Conservation (phyloP, 306 rosid genomes). For the Crotalaria pallida region DNA sequence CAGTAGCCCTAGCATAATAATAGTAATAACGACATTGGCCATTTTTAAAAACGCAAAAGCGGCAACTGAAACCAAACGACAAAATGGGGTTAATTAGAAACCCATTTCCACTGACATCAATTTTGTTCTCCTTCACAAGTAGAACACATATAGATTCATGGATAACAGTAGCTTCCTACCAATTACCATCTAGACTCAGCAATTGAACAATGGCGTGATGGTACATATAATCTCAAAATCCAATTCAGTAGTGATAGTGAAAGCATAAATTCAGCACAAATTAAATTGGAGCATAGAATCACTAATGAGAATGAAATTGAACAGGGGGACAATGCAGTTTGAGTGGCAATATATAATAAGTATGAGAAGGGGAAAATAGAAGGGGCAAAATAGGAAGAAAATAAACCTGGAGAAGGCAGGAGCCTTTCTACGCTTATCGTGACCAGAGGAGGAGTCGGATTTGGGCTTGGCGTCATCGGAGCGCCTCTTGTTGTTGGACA, state of each 20-base stretch:
- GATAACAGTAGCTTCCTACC: too few species aligned
- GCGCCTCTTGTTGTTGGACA: constrained; percentile 86
- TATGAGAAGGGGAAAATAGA: not conserved
- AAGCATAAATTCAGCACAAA: not conserved
- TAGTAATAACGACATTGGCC: not conserved
- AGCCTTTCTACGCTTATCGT: constrained; percentile 66
- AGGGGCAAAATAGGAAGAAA: not conserved
- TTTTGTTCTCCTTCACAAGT: not conserved
- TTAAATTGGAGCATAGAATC: not conserved
- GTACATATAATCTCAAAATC: not conserved
- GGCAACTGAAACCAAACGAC: not conserved
- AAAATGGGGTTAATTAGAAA: not conserved
- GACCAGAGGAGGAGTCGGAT: constrained; percentile 43
- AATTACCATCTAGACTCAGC: too few species aligned
- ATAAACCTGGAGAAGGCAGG: constrained; percentile 45
- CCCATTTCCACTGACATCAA: not conserved
- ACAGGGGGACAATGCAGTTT: not conserved
- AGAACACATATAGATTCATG: not conserved
- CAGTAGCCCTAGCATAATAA: not conserved
- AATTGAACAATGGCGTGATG: not conserved
- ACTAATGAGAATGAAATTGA: not conserved
- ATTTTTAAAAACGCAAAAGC: not conserved
- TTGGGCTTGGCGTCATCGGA: constrained; percentile 61
- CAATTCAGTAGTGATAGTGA: not conserved
- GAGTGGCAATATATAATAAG: too few species aligned